Base-by-base conservation (phyloP, 1,284 basidiomycete genomes). In the Heliocybe sulcata region DNA sequence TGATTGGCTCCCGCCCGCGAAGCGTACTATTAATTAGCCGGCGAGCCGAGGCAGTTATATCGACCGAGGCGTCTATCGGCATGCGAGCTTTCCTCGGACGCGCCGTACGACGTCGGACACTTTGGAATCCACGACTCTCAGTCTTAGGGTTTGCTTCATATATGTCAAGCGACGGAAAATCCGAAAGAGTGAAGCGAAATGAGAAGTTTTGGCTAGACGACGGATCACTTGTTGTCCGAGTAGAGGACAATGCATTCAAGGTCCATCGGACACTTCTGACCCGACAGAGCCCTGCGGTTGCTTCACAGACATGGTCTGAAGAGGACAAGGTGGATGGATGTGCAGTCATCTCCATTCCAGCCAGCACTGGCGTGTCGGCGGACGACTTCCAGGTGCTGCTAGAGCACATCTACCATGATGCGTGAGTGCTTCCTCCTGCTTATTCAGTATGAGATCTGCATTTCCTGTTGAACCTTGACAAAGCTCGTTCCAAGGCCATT, bases 201-300 rank as follows among this genome's bases (percentile, higher is more conserved):
- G 70, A 72, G 0, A 65, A 66, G 11, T 85, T 79, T 62, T 87
- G 82, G 82, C 77, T 85, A 54, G 72, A 80, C 23, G 83, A 87
- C 60, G 85, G 81, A 53, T 79, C 79, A 12, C 62, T 85, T 16
- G 64, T 82, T 45, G 63, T 87, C 35, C 69, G 68, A 51, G 69
- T 74, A 26, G 64, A 72, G 54, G 60, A 72, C 10, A 63, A 72
- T 35, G 59, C 71, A 20, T 88, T 80, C 72, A 81, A 74, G 61
- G 66, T 87, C 35, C 81, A 87, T 60, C 65, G 67, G 25, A 68
- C 73, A 4, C 64, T 86, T 6, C 65, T 88, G 8, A 63, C 68
- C 31, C 71, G 80, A 23, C 79, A 82, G 57, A 85, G 81, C 1
- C 68, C 64, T 3, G 67, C 69, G 23, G 65, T 82, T 35, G 59